These are phyloP conservation scores for Cornus suecica DNA, from an alignment of 148 eudicot species.

Conservation along the genomic window DNA sequence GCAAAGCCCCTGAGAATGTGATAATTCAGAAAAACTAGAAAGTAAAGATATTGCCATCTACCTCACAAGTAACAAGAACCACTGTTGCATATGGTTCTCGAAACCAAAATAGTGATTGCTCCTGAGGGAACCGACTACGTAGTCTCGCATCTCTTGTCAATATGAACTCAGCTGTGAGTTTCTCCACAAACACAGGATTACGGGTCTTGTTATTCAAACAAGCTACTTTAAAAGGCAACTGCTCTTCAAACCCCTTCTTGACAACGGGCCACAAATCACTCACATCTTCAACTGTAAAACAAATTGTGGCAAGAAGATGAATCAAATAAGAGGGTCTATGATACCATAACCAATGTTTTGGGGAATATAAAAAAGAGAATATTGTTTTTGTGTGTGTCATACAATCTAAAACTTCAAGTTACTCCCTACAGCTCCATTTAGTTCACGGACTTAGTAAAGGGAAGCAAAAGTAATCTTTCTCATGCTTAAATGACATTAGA, in stretches of 20 bases:
- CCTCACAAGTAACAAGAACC: conserved; percentile 96
- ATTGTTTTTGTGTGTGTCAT: background rate
- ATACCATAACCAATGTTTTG: background rate
- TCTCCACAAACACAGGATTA: conserved; percentile 74
- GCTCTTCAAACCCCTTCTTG: conserved; percentile 64
- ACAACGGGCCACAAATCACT: conserved; percentile 89
- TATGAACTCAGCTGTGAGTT: conserved; percentile 75
- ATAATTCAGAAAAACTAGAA: background rate
- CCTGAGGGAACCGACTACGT: conserved; percentile 89
- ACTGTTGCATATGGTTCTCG: conserved; percentile 96
- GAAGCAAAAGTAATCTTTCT: too few relatives aligned
- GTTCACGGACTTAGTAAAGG: too few relatives aligned
- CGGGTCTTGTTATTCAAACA: conserved; percentile 85
- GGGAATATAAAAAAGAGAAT: background rate
- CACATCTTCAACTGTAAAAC: conserved; percentile 86
- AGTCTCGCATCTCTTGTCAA: conserved; percentile 92
- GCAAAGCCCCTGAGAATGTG: background rate
- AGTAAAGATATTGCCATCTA: conserved; percentile 20
- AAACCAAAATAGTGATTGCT: conserved; percentile 84
- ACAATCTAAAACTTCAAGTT: background rate
- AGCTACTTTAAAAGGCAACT: conserved; percentile 74
- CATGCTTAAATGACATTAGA: too few relatives aligned
- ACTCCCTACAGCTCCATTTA: background rate
- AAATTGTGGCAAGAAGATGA: conserved; percentile 8
- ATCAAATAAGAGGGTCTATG: background rate